These are phyloP conservation scores for Penicillium sp. DNA, from an alignment of 2,329 filamentous ascomycete species.

Conservation along the genomic window DNA sequence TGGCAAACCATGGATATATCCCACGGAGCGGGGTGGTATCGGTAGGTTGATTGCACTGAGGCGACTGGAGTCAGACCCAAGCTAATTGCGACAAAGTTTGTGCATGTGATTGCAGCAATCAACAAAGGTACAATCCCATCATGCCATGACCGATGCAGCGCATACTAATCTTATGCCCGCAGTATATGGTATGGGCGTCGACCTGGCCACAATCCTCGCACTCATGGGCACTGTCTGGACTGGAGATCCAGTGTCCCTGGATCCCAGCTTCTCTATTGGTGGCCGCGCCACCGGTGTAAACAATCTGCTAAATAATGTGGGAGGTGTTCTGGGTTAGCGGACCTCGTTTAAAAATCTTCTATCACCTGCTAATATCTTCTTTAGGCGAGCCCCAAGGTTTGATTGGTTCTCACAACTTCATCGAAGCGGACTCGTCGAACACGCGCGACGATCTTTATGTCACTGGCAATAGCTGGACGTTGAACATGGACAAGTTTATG, in stretches of 20 bases:
- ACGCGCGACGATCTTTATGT: slow-evolving; percentile 56
- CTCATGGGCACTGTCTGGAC: slow-evolving; percentile 50
- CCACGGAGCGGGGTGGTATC: slow-evolving; percentile 41
- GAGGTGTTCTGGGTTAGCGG: slow-evolving; percentile 44
- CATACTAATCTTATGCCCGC: not conserved
- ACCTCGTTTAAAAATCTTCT: fast-evolving
- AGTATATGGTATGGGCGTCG: slow-evolving; percentile 52
- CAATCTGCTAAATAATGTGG: slow-evolving; percentile 46
- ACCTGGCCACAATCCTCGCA: slow-evolving; percentile 45
- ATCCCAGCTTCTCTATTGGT: slow-evolving; percentile 55
- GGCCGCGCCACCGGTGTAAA: slow-evolving; percentile 41
- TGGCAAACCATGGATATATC: slow-evolving; percentile 47
- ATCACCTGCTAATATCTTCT: slow-evolving; percentile 3
- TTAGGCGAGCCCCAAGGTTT: slow-evolving; percentile 49
- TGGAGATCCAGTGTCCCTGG: slow-evolving; percentile 52
- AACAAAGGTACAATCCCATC: slow-evolving; percentile 31
- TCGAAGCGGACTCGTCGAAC: slow-evolving; percentile 55
- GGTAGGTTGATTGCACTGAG: slow-evolving; percentile 12
- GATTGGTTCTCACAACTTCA: slow-evolving; percentile 55
- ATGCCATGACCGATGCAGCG: fast-evolving
- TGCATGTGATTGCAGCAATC: slow-evolving; percentile 34
- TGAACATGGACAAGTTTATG: slow-evolving; percentile 55
- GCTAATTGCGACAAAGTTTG: slow-evolving; percentile 25
- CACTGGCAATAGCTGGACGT: slow-evolving; percentile 50
- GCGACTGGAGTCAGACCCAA: not conserved